A percentile compares a stretch with the other conserved stretches of the same genome.
These are phyloP conservation scores for Ustilago shanxiensis DNA, from an alignment of 1,284 basidiomycete genomes.

Conservation along the genomic window DNA sequence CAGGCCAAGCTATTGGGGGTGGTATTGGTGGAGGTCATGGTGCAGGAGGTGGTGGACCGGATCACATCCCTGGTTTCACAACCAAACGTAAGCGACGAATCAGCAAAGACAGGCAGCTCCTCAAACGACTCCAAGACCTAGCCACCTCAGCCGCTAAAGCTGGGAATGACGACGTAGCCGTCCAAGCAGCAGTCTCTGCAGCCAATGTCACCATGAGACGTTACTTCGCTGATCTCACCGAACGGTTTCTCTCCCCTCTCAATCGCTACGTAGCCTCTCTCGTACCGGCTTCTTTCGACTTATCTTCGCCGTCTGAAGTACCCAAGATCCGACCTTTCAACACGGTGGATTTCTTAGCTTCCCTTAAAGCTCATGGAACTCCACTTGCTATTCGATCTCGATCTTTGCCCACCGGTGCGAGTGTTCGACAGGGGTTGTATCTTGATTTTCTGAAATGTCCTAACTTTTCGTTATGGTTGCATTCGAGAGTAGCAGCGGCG, in stretches of 20 bases:
- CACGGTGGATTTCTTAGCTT: constrained; percentile 81
- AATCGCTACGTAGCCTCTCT: constrained; percentile 89
- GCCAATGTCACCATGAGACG: constrained; percentile 77
- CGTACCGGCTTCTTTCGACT: constrained; percentile 50
- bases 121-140: constrained; percentile 75
- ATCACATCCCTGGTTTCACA: constrained; percentile 70
- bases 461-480: constrained; percentile 67
- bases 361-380: constrained; percentile 81
- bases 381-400: constrained; percentile 63
- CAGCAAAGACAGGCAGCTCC: constrained; percentile 82
- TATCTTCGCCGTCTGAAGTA: constrained; percentile 53
- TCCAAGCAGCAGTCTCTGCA: constrained; percentile 9
- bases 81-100: constrained; percentile 86
- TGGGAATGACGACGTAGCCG: constrained; percentile 54
- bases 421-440: constrained; percentile 60
- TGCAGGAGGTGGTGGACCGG: constrained; percentile 59
- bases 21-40: constrained; percentile 76
- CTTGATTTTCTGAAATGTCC: constrained; percentile 64
- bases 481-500: constrained; percentile 53
- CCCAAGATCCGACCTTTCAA: constrained; percentile 78
- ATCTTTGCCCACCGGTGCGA: constrained; percentile 61
- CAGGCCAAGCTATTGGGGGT: constrained; percentile 72
- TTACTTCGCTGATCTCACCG: constrained; percentile 89
- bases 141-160: constrained; percentile 43
- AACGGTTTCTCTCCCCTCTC: constrained; percentile 88